A percentile compares a stretch with the other conserved stretches of the same genome.
These are phyloP conservation scores for Pythium angustatum DNA, from an alignment of 352 stramenopile genomes.

Conservation along the genomic window DNA sequence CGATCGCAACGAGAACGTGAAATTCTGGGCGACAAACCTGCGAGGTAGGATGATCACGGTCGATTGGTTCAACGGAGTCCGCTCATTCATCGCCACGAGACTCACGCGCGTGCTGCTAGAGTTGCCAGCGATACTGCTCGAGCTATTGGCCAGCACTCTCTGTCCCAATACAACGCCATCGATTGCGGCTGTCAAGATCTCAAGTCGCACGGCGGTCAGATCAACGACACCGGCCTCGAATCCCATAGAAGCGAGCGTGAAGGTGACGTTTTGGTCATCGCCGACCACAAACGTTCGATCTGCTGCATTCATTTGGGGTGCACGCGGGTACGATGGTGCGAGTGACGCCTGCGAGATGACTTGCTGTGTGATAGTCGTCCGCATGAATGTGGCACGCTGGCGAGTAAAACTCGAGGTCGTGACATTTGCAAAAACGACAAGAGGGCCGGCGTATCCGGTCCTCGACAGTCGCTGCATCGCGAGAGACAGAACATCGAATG, in stretches of 20 bases:
- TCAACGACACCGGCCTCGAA: conserved; percentile 32
- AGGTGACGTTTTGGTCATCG: conserved; percentile 47
- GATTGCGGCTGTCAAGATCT: conserved; percentile 8
- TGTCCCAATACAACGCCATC: conserved; percentile 10
- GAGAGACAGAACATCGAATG: conserved; percentile 6
- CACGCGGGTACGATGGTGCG: conserved; percentile 2
- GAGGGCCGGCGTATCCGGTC: conserved; percentile 4
- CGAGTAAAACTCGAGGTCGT: conserved; percentile 12
- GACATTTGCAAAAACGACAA: conserved; percentile 17
- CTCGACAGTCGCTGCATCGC: conserved; percentile 7
- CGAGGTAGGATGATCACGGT: conserved; percentile 37
- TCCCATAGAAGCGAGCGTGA: conserved; percentile 35
- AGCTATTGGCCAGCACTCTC: neutral
- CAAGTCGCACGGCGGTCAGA: conserved; percentile 13
- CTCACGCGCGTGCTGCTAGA: conserved; percentile 5
- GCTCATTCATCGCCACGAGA: neutral
- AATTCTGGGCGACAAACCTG: conserved; percentile 40
- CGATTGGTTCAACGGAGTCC: conserved; percentile 24
- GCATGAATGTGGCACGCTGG: conserved; percentile 11
- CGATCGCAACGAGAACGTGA: conserved; percentile 38
- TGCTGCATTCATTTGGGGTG: neutral
- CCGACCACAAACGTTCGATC: conserved; percentile 33
- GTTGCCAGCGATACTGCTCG: neutral
- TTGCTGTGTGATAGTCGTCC: conserved; percentile 17
- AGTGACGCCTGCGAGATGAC: conserved; percentile 11